Percentiles rank a stretch among this genome's conserved stretches.
These are phyloP conservation scores for Ceratorhiza oryzae-sativae DNA, from an alignment of 1,284 basidiomycete genomes.

Conservation along the genomic window DNA sequence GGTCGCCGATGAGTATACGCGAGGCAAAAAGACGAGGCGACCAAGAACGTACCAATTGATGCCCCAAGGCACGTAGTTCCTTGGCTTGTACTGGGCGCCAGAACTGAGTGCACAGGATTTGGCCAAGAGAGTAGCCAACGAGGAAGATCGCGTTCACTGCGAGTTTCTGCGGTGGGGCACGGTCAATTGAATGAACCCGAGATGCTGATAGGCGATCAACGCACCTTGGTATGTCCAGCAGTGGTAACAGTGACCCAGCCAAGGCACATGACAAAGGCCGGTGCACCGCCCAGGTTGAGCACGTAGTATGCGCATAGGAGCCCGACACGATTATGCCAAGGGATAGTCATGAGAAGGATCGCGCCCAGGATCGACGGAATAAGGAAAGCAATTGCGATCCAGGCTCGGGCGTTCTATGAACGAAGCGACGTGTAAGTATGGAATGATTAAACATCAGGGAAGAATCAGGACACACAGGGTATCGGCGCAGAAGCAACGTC, in stretches of 20 bases:
- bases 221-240: constrained; percentile 51
- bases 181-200: not conserved
- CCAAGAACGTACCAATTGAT: constrained; percentile 45
- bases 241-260: constrained; percentile 48
- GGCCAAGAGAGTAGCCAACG: constrained; percentile 48
- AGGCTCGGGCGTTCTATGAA: constrained; percentile 44
- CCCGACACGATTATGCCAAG: constrained; percentile 44
- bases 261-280: constrained; percentile 48
- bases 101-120: constrained; percentile 49
- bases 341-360: constrained; percentile 48
- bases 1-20: not conserved
- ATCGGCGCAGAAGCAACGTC: constrained; percentile 41
- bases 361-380: constrained; percentile 48
- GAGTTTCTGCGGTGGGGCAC: constrained; percentile 43
- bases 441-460: not conserved
- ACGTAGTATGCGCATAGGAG: constrained; percentile 45
- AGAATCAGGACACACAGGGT: constrained; percentile 43
- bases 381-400: constrained; percentile 45
- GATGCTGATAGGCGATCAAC: not conserved
- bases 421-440: not conserved
- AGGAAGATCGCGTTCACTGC: constrained; percentile 49
- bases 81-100: constrained; percentile 47
- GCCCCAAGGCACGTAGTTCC: constrained; percentile 46
- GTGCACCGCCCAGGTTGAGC: constrained; percentile 44
- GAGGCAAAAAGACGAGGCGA: not conserved